Evolutionary conservation across 768 basidiomycete species (phyloP).

Genomic region (Hygrocybe punicea): DNA sequence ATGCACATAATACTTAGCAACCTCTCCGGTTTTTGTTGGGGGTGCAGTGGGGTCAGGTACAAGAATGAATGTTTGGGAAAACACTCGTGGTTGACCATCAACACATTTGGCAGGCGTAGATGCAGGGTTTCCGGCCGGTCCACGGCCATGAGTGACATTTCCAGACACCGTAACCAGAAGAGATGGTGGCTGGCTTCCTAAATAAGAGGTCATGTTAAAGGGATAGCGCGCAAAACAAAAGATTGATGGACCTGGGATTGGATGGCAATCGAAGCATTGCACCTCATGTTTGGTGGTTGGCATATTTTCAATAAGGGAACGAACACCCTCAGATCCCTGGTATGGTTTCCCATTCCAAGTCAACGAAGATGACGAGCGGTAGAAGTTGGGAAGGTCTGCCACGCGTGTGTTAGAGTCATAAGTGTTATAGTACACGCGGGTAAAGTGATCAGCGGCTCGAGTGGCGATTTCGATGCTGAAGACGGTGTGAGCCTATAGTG

Average conservation of each 20-base stretch:
- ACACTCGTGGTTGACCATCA: conserved; percentile 79
- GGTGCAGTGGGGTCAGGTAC: conserved; percentile 69
- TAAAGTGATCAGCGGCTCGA: conserved; percentile 78
- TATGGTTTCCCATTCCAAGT: conserved; percentile 85
- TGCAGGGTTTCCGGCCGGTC: conserved; percentile 55
- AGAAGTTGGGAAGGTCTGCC: conserved; percentile 76
- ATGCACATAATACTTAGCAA: conserved; percentile 78
- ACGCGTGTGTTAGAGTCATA: conserved; percentile 79
- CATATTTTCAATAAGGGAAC: conserved; percentile 65
- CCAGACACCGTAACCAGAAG: conserved; percentile 78
- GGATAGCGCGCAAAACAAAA: conserved; percentile 3
- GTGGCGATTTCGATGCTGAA: conserved; percentile 80
- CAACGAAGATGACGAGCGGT: conserved; percentile 69
- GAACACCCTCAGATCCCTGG: conserved; percentile 67
- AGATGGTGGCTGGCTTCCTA: conserved; percentile 76
- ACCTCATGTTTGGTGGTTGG: conserved; percentile 80
- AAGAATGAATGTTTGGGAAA: conserved; percentile 85
- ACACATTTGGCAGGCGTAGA: conserved; percentile 48
- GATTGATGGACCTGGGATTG: conserved; percentile 64
- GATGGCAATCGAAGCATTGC: conserved; percentile 86
- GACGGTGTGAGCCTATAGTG: conserved; percentile 20
- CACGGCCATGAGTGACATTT: conserved; percentile 67
- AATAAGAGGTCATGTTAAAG: conserved; percentile 9
- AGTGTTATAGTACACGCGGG: conserved; percentile 74
- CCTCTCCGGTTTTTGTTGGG: conserved; percentile 62